A percentile compares a stretch with the other conserved stretches of the same genome.
Evolutionary conservation across 352 stramenopile genomes (phyloP).

Genomic region (Globisporangium rhizosaccharum): DNA sequence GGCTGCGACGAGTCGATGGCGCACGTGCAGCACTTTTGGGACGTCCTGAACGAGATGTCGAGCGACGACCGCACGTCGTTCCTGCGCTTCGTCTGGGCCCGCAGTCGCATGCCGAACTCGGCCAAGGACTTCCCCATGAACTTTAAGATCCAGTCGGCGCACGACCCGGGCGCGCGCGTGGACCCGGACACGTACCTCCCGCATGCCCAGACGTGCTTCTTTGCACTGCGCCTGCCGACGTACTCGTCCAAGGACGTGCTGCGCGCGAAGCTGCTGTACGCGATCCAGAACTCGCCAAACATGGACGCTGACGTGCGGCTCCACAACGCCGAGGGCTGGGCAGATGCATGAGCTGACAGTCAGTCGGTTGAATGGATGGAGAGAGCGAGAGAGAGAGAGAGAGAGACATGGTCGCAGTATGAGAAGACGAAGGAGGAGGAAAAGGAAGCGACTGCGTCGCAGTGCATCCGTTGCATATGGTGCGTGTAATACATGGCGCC

Average conservation of each 20-base stretch:
- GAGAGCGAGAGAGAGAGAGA: neutral
- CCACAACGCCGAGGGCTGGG: conserved; percentile 90
- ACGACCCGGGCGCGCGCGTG: conserved; percentile 67
- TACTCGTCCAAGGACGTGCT: conserved; percentile 93
- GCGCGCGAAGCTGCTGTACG: conserved; percentile 85
- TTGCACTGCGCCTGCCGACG: conserved; percentile 93
- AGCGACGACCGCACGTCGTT: conserved; percentile 94
- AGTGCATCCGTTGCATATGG: neutral
- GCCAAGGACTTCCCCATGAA: conserved; percentile 96
- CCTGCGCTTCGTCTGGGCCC: conserved; percentile 97
- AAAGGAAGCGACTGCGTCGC: neutral
- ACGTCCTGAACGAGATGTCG: conserved; percentile 94
- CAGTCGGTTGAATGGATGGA: neutral
- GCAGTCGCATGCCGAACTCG: conserved; percentile 94
- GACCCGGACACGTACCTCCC: conserved; percentile 91
- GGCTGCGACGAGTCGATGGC: conserved; percentile 88
- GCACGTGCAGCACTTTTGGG: conserved; percentile 94
- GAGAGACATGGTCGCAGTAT: neutral
- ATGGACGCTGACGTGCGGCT: conserved; percentile 91
- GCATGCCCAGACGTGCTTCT: conserved; percentile 99
- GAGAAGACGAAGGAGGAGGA: neutral
- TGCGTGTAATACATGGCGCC: neutral
- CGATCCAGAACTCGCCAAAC: conserved; percentile 95
- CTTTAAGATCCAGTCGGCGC: conserved; percentile 88
- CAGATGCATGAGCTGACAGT: conserved; percentile 47